Base-by-base conservation (phyloP, 306 rosid genomes). In the Prosopis cineraria region DNA sequence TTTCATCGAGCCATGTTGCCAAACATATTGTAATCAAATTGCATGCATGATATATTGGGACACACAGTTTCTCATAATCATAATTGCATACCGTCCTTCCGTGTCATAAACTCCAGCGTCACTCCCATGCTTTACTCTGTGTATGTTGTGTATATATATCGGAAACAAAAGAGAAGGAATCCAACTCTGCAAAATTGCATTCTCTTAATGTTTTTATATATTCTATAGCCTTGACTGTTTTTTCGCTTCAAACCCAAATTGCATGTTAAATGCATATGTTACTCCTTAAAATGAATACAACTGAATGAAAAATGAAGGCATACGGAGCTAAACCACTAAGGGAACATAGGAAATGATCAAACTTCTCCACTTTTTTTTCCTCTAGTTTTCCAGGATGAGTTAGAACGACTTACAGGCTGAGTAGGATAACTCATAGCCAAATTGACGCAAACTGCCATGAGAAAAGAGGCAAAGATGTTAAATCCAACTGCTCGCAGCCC, bases 121-220 rank as follows among this genome's bases (percentile, higher is more conserved):
- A 73, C 98, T 95, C 19, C 98, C 98, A 45, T 95, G 97, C 85
- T 95, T 92, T 45, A 71, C 8, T 76, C 19, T 91, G 84, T 92
- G 97, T 33, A 95, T 82, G 76, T 91, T 92, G 64, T 70, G 24
- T 67, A 94, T 83, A 83, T 94, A 84, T 44, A 94, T 64, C 0
- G 98, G 98, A 43, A 94, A 79, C 48, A 92, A 87, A 0, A 83
- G 93, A 68, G 98, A 94, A 44, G 98, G 97, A 50, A 88, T 36
- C 98, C 97, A 92, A 1, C 78, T 78, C 97, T 92, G 79, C 31
- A 58, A 56, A 55, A 30, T 70, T 20, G 47, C 58, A 50, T 66
- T 44, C 20, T 41, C 56, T 20, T 20, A n/a, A 37, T 59, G 66
- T 29, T n/a, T 50, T 22, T 14, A 16, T 45, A 1, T 45, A 13